Evolutionary conservation across 2,329 filamentous ascomycete species (phyloP), one percentile per base, ranked within the genome.

Genomic region (Apiospora pterosperma): DNA sequence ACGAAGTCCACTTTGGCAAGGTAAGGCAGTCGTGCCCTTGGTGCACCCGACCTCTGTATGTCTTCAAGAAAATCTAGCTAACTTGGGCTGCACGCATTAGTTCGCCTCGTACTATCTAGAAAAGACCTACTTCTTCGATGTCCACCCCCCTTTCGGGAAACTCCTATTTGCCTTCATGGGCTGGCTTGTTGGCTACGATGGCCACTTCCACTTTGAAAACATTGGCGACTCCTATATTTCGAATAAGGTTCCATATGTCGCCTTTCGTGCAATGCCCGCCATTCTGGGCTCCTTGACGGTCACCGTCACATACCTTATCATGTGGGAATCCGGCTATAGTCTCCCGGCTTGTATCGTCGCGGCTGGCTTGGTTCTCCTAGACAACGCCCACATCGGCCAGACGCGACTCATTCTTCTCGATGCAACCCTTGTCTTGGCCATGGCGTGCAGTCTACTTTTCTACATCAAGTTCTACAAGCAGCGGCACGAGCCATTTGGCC

Each of bases 261-360:
- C 96, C 67, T 97, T 96, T 82, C 92, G 96, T 72, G 91, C 94
- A 58, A 88, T 99, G 83, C 96, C 96, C 48, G 96, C 96, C 66
- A 87, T 96, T 61, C 88, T 98, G 71, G 96, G 96, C 69, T 91
- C 96, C 64, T 82, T 99, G 70, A 99, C 96, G 12, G 93, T 99
- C 62, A 91, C 94, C n/a, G 91, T 95, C 59, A 90, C 92, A 64
- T 99, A 97, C 79, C 81, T 97, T 76, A 99, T 97, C 79, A 99
- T 99, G 96, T 99, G 96, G 96, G 96, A 99, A 80, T 98, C 96
- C 61, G 96, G 94, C 68, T 99, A 99, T 81, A 97, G 93, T 69
- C 84, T 99, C 48, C 96, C 96, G 12, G 96, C 96, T 64, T 97
- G 92, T 76, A 83, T 98, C 63, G 84, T 97, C 64, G 93, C 96